Evolutionary conservation across 2,329 filamentous ascomycete species (phyloP), one percentile per base, ranked within the genome.

Genomic region (Macroventuria anomochaeta): DNA sequence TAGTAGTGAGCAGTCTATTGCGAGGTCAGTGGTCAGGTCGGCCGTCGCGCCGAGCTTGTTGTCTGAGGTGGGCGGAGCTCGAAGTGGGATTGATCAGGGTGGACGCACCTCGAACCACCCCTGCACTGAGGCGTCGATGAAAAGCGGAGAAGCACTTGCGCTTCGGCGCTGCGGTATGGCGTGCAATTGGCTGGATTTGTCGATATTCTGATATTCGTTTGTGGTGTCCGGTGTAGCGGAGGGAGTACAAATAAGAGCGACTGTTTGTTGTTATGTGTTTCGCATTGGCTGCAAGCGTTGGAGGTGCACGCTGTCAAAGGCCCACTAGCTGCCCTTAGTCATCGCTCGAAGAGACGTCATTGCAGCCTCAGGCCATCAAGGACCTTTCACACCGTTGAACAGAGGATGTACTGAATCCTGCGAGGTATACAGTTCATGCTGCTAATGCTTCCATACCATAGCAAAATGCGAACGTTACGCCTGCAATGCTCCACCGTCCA

Each of bases 21-120:
- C n/a, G 13, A 29, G 18, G 37, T 42, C 13, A 37, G 42, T 2
- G 8, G 49, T 34, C 25, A 36, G 36, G 17, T 26, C 18, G 46
- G 42, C 38, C 21, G 32, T n/a, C 31, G 47, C 32, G 20, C 40
- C 34, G 51, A 29, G 51, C 29, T 18, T 46, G 23, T 34, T 44
- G 39, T 49, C 17, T 46, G 39, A 52, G 34, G 43, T 51, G 49
- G 55, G 55, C 47, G 49, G 46, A 60, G 62, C 55, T 61, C 58
- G 46, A 55, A 48, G 58, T 66, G 63, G 62, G 60, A 64, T 59
- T 46, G 46, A 49, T 59, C 58, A 67, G 62, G 60, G 63, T 68
- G 60, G 58, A 56, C 41, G 53, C 51, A 62, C 54, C 46, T 50
- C 31, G 57, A 58, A 54, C 49, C 61, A 65, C 64, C 61, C 59